Conservation (phyloP, 331 rosid genomes). For the Prunus yedoensis region DNA sequence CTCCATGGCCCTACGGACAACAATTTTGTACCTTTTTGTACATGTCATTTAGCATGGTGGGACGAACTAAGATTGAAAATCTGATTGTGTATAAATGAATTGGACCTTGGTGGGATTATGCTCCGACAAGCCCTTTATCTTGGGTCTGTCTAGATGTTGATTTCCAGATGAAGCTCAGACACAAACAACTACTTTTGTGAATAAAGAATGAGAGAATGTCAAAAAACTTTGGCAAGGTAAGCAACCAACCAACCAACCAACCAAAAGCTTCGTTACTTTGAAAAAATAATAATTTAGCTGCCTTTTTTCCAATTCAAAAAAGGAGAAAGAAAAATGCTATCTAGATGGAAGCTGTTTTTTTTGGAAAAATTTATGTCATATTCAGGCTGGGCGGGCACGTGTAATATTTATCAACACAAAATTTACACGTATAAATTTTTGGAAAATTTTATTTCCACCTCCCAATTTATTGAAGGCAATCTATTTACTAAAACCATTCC, state of each 20-base stretch:
- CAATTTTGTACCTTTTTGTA: constrained; percentile 7
- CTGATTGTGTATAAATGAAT: constrained; percentile 17
- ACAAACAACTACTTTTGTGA: constrained; percentile 16
- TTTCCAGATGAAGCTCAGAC: constrained; percentile 33
- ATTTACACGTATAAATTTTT: too few relatives aligned
- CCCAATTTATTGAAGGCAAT: too few relatives aligned
- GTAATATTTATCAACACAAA: too few relatives aligned
- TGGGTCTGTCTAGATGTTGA: constrained; percentile 35
- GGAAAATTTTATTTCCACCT: too few relatives aligned
- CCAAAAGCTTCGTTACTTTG: not conserved
- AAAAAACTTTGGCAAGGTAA: not conserved
- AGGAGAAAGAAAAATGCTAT: too few relatives aligned
- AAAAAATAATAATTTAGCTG: too few relatives aligned
- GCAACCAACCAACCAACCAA: not conserved
- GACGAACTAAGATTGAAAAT: constrained; percentile 23
- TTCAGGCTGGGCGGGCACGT: rapidly evolving
- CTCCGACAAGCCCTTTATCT: constrained; percentile 28
- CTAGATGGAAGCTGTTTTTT: too few relatives aligned
- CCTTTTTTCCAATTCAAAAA: too few relatives aligned
- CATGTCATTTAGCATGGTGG: not conserved
- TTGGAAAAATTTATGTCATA: too few relatives aligned
- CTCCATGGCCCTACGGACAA: constrained; percentile 12
- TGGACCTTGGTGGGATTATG: constrained; percentile 32
- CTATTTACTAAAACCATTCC: too few relatives aligned
- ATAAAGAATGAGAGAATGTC: constrained; percentile 19